A percentile compares a stretch with the other conserved stretches of the same genome.
These are phyloP conservation scores for Halophytophthora batemanensis DNA, from an alignment of 352 stramenopile species.

Conservation along the genomic window DNA sequence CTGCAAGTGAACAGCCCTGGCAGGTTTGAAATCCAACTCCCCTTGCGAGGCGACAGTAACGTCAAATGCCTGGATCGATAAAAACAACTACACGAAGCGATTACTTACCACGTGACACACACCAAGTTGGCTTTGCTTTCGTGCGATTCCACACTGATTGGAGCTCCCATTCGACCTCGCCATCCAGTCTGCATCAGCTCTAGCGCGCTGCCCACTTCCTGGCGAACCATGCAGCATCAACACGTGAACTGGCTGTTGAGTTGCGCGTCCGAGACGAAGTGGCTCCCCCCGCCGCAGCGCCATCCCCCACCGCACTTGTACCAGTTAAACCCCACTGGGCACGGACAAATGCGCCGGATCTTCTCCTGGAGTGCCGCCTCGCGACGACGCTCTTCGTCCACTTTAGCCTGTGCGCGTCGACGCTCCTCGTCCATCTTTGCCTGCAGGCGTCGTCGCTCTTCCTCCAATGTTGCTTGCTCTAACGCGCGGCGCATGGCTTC, in stretches of 20 bases:
- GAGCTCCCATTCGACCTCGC: too few relatives aligned
- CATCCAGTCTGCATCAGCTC: too few relatives aligned
- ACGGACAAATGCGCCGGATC: slow-evolving; percentile 59
- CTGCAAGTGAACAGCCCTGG: too few relatives aligned
- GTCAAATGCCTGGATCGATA: too few relatives aligned
- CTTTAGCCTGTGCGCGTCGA: slow-evolving; percentile 19
- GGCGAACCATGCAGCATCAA: slow-evolving; percentile 10
- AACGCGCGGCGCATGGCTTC: slow-evolving; percentile 2
- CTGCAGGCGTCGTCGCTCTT: slow-evolving; percentile 11
- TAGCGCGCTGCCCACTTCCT: not conserved
- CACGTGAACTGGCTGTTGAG: slow-evolving; percentile 55
- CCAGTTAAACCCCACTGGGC: slow-evolving; percentile 69
- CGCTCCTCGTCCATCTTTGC: slow-evolving; percentile 29
- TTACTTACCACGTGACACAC: too few relatives aligned
- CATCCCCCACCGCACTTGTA: slow-evolving; percentile 53
- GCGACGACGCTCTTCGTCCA: slow-evolving; percentile 38
- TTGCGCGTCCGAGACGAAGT: slow-evolving; percentile 70
- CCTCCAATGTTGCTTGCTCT: slow-evolving; percentile 6
- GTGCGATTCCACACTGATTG: too few relatives aligned
- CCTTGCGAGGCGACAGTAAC: too few relatives aligned
- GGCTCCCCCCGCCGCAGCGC: slow-evolving; percentile 73
- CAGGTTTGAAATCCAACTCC: too few relatives aligned
- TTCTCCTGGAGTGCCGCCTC: slow-evolving; percentile 48
- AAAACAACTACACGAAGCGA: too few relatives aligned
- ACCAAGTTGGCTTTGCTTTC: too few relatives aligned